These are phyloP conservation scores for Leishmania arabica DNA, from an alignment of 208 protist species.

Conservation along the genomic window DNA sequence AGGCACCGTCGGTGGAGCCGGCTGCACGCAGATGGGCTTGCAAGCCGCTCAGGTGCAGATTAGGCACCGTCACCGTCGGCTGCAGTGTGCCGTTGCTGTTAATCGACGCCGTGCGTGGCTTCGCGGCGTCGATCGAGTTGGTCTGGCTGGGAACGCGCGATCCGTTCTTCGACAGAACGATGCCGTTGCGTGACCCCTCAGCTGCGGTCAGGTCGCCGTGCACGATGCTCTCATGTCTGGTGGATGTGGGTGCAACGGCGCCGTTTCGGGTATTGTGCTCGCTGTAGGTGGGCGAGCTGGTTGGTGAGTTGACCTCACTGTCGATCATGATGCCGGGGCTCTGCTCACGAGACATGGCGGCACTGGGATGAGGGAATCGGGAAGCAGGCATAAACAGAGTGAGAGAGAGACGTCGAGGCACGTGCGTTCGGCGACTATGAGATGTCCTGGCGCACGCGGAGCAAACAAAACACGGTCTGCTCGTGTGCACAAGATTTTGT, in stretches of 20 bases:
- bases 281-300: slow-evolving; percentile 1
- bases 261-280: not conserved
- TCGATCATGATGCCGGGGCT: slow-evolving; percentile 24
- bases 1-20: slow-evolving; percentile 7
- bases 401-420: not conserved
- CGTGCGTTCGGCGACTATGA: not conserved
- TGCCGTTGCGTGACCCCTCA: slow-evolving; percentile 4
- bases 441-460: not conserved
- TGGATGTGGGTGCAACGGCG: too few species aligned
- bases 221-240: not conserved
- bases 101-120: not conserved
- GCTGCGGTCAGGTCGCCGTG: not conserved
- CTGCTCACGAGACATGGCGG: slow-evolving; percentile 17
- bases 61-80: slow-evolving; percentile 6
- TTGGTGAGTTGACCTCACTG: not conserved
- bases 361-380: not conserved
- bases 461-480: not conserved
- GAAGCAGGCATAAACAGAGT: not conserved
- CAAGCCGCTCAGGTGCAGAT: slow-evolving; percentile 14
- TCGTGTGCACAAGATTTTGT: not conserved
- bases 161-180: not conserved
- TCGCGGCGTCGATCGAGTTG: not conserved
- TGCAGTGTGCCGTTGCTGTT: slow-evolving; percentile 1
- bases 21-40: slow-evolving; percentile 3
- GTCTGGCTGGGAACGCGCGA: not conserved